Base-by-base conservation (phyloP, 2,329 filamentous ascomycete genomes). In the Cryphonectria parasitica region DNA sequence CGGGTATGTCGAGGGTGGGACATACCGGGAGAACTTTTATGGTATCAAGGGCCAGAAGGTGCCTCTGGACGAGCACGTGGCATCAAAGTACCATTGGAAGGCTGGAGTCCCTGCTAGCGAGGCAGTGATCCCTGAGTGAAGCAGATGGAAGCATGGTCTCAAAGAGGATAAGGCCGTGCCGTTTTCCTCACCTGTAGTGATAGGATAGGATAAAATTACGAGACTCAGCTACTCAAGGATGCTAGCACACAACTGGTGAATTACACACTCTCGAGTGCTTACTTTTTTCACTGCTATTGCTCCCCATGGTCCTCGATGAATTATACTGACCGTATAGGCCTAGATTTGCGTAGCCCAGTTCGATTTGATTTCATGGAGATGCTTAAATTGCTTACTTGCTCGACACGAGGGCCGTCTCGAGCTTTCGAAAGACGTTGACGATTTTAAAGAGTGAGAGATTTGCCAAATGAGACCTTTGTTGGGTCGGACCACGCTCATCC, bases 21-120 rank as follows among this genome's bases (percentile, higher is more conserved):
- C 82, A 0, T 83, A 83, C 54, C 75, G 83, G 3, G 83, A 84
- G 76, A 84, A 83, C 68, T 77, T 84, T 10, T 82, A 82, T 34
- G 79, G 77, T 0, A 75, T 73, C 41, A 74, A 76, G n/a, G 81
- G 81, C 0, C 71, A 78, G 64, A 78, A 77, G 28, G 73, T 77
- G 17, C 82, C 81, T 0, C 76, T 79, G 1, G 74, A 76, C 1
- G 80, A 83, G 67, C 82, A 84, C 31, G 80, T 82, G 0, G 82
- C 81, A 1, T 77, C 80, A 0, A 75, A 75, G 39, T 82, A 80
- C 64, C 80, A 82, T 36, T 83, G 82, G 82, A 79, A 72, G 72
- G 81, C 75, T 71, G 83, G 76, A 0, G 75, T 76, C 0, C 63
- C 77, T 4, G 74, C 75, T 0, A 71, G 45, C 13, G 76, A 77